phyloP scores from a whole-genome alignment of 2,329 filamentous ascomycete species.

The Lachnellula suecica region DNA sequence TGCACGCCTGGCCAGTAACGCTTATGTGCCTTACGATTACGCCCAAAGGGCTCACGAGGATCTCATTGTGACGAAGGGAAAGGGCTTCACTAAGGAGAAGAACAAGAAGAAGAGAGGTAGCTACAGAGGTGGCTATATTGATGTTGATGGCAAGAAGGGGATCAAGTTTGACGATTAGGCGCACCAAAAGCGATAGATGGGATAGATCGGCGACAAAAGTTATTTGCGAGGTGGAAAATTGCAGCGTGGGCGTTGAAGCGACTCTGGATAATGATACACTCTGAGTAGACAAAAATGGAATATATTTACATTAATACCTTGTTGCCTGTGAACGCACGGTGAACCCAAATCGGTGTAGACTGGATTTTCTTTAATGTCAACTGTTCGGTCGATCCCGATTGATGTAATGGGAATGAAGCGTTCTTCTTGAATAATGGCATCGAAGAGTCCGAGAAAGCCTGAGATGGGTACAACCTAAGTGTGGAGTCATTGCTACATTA shows the following conservation, averaged over 20 bases:
- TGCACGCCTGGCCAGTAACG: conserved; percentile 71
- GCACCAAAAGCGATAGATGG: conserved; percentile 3
- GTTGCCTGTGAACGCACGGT: too few relatives aligned
- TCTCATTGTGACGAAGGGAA: conserved; percentile 86
- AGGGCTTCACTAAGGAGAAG: conserved; percentile 99
- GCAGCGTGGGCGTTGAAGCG: neutral
- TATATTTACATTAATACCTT: neutral
- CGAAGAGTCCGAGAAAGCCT: neutral
- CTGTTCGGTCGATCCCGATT: too few relatives aligned
- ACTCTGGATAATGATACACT: neutral
- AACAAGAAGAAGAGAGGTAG: conserved; percentile 96
- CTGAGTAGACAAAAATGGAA: neutral
- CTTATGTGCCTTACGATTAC: conserved; percentile 82
- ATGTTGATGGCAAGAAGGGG: conserved; percentile 77
- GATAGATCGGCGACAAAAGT: neutral
- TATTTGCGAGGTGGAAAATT: neutral
- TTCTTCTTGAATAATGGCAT: too few relatives aligned
- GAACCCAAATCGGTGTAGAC: too few relatives aligned
- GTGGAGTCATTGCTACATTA: neutral
- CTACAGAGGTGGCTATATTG: conserved; percentile 86
- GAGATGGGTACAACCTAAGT: neutral
- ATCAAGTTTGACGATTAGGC: conserved; percentile 90
- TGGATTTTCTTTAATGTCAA: too few relatives aligned
- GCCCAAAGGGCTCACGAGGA: conserved; percentile 86
- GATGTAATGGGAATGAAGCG: too few relatives aligned